Evolutionary conservation across 108 stramenopile genomes (phyloP).

Genomic region (Discostella stelligeroides): DNA sequence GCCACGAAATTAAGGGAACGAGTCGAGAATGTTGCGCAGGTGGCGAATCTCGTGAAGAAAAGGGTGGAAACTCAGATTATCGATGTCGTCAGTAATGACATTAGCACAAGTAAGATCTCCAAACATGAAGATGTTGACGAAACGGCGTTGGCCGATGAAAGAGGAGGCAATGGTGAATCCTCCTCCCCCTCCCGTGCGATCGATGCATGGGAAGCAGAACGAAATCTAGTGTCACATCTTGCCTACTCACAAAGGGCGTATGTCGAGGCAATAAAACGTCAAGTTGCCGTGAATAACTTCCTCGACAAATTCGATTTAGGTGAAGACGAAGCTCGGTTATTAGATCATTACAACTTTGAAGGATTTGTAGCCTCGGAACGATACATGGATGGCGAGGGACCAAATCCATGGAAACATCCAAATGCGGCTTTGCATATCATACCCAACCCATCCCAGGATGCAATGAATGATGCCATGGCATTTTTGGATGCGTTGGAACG

Average conservation of each 20-base stretch:
- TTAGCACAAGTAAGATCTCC: background rate
- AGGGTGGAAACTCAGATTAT: slow-evolving; percentile 43
- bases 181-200: background rate
- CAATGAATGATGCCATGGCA: slow-evolving; percentile 58
- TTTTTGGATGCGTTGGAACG: slow-evolving; percentile 80
- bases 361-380: slow-evolving; percentile 40
- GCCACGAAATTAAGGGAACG: slow-evolving; percentile 55
- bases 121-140: slow-evolving; percentile 3
- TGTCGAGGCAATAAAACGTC: slow-evolving; percentile 49
- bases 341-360: slow-evolving; percentile 81
- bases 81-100: background rate
- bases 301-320: slow-evolving; percentile 85
- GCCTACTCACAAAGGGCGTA: slow-evolving; percentile 58
- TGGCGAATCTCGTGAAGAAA: slow-evolving; percentile 60
- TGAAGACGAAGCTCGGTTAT: slow-evolving; percentile 70
- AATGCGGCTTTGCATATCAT: slow-evolving; percentile 21
- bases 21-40: slow-evolving; percentile 57
- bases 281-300: slow-evolving; percentile 71
- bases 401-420: slow-evolving; percentile 34
- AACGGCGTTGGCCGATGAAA: background rate
- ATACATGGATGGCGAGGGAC: slow-evolving; percentile 14
- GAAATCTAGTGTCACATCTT: slow-evolving; percentile 52
- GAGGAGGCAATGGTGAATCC: slow-evolving; percentile 1
- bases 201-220: slow-evolving; percentile 64
- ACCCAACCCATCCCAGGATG: slow-evolving; percentile 22